A percentile compares a stretch with the other conserved stretches of the same genome.
Conservation (phyloP, 140 eudicot genomes). For the Ambrosia hybrid region DNA sequence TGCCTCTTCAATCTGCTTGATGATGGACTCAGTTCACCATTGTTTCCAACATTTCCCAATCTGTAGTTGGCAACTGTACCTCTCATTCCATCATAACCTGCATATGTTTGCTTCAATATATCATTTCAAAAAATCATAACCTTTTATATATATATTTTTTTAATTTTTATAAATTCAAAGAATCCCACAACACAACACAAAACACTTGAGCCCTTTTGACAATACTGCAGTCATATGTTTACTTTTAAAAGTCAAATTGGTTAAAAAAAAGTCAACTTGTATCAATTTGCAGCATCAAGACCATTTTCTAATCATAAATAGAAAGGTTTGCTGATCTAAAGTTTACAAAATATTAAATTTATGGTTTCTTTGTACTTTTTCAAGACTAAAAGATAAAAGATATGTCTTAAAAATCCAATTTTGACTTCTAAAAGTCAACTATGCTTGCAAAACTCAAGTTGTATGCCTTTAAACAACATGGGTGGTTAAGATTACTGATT, state of each 20-base stretch:
- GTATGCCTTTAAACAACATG: no score
- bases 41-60: slow-evolving; percentile 42
- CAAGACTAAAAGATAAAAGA: no score
- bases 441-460: no score
- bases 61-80: slow-evolving; percentile 49
- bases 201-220: neutral
- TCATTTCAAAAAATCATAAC: neutral
- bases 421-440: no score
- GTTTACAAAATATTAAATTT: neutral
- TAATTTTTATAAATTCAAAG: neutral
- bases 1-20: slow-evolving; percentile 49
- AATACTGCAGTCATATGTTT: neutral
- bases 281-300: neutral
- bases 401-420: no score
- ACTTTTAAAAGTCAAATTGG: slow-evolving; percentile 8
- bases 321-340: neutral
- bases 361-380: no score
- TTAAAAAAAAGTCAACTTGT: neutral
- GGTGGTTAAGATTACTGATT: no score
- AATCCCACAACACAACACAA: neutral
- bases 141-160: neutral
- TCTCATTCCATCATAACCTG: slow-evolving; percentile 54
- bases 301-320: slow-evolving; percentile 7
- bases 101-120: slow-evolving; percentile 31
- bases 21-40: slow-evolving; percentile 45